Evolutionary conservation across 2,329 filamentous ascomycete species (phyloP).

Genomic region (Penicillium polonicum): DNA sequence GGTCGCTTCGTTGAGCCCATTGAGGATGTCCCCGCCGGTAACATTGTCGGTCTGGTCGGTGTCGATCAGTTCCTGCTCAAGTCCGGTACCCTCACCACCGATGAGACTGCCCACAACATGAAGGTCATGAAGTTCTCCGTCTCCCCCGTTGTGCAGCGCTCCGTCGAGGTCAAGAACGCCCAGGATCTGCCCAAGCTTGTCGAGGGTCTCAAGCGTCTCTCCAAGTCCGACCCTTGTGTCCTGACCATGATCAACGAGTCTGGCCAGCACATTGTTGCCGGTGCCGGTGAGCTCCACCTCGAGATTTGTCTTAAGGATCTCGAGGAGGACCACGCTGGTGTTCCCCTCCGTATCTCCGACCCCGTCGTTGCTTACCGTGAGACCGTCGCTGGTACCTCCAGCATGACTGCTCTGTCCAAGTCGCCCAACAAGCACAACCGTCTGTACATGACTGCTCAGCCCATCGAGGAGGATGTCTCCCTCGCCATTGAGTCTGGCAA

Average conservation of each 20-base stretch:
- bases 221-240: constrained; percentile 99
- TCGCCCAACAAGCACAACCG: constrained; percentile 99
- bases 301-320: constrained; percentile 99
- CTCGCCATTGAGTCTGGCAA: constrained; percentile 88
- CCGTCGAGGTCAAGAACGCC: constrained; percentile 99
- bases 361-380: constrained; percentile 99
- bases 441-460: constrained; percentile 92
- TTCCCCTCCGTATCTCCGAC: constrained; percentile 96
- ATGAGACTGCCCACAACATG: constrained; percentile 97
- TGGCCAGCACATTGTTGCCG: constrained; percentile 98
- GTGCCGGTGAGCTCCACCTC: constrained; percentile 98
- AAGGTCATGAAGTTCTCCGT: constrained; percentile 99
- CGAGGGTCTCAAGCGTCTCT: constrained; percentile 99
- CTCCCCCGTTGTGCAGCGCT: constrained; percentile 96
- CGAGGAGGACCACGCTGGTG: constrained; percentile 97
- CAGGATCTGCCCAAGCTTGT: constrained; percentile 99
- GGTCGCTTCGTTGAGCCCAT: constrained; percentile 98
- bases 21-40: constrained; percentile 97
- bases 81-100: constrained; percentile 98
- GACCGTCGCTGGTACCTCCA: constrained; percentile 79
- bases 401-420: constrained; percentile 97
- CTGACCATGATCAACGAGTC: constrained; percentile 84
- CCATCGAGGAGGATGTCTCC: constrained; percentile 86
- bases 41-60: constrained; percentile 99
- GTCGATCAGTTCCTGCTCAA: constrained; percentile 99